Evolutionary conservation across 345 rosid species (phyloP), one percentile per base, ranked within the genome.

Genomic region (Pistacia integerrima): DNA sequence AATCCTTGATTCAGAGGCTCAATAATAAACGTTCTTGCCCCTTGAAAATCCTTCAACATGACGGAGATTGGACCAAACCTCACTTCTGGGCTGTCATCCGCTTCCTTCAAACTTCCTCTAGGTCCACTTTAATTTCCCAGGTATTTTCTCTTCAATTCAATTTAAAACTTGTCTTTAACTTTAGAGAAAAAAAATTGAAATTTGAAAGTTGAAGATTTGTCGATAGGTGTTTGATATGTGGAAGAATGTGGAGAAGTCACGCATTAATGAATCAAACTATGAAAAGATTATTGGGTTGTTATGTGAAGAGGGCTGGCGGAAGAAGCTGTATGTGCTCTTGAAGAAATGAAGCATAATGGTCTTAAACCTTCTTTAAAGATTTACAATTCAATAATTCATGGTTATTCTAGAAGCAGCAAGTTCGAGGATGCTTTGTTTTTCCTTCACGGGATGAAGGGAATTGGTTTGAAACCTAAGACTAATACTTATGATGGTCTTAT

Each of bases 51-150:
- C 95, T 90, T 85, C 59, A 78, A 10, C 85, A 88, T 4, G 91
- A 89, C 78, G 92, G 89, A 64, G 92, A 90, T 72, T 92, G 93
- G 93, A 80, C 82, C 75, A 79, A 85, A 73, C 82, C 89, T 69
- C 90, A 69, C 59, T 88, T 93, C 86, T 90, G 94, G 92, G 74
- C 85, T 49, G 87, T 82, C 16, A 77, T 90, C 75, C 87, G 79
- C 28, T 88, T 82, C 75, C 96, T 93, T 83, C 81, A 74, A 41
- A 87, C 56, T 41, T 73, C 88, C 51, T 83, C 90, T 6, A 84
- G 89, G 74, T 79, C 82, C 63, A 36, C 54, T 59, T 80, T 85
- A 70, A 83, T 91, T 79, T 88, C 82, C 75, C 89, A 78, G 89
- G 94, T 92, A 70, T 41, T 76, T n/a, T 48, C 69, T 48, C 30